Base-by-base conservation (phyloP, 331 rosid species). In the Saraca asoca region DNA sequence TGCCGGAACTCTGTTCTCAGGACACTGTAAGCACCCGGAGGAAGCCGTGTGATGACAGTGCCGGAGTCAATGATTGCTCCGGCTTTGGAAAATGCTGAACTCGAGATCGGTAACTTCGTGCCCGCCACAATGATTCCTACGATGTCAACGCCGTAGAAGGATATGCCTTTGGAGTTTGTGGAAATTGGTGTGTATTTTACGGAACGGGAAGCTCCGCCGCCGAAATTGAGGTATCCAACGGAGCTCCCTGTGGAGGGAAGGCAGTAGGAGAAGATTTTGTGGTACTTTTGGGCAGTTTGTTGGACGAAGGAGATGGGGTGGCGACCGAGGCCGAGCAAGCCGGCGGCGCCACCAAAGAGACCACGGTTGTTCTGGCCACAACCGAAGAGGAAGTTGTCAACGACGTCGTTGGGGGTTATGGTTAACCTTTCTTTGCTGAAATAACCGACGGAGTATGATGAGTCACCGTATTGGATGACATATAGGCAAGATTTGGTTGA, bases 51-150 rank as follows among this genome's bases (percentile, higher is more conserved):
- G 69, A 92, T 89, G 2, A 87, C 92, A 0, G 93, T 83, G 10
- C 96, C 96, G 7, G 96, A 92, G 71, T 92, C 95, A 5, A 92
- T 85, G 46, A 92, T 67, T 19, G 83, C 37, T 4, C 96, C 93
- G 0, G 83, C 67, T 0, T 70, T 0, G 24, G 88, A 69, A 66
- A 89, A 92, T 0, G 74, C 42, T 0, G 91, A 51, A 1, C 75
- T 9, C 4, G 91, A n/a, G 0, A 83, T 41, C 0, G 84, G 42
- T 11, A 92, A 29, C 0, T 42, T 59, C 7, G 10, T 0, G 5
- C 87, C 84, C 0, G 37, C 70, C 2, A 92, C 79, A 12, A 57
- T 16, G 18, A 92, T 73, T 1, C 83, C 83, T 0, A 35, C 13
- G 1, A 82, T 38, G 37, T 78, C 69, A 0, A 89, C 72, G 41